Base-by-base conservation (phyloP, 495 filamentous ascomycete genomes). In the Mytilinidion resinicola region DNA sequence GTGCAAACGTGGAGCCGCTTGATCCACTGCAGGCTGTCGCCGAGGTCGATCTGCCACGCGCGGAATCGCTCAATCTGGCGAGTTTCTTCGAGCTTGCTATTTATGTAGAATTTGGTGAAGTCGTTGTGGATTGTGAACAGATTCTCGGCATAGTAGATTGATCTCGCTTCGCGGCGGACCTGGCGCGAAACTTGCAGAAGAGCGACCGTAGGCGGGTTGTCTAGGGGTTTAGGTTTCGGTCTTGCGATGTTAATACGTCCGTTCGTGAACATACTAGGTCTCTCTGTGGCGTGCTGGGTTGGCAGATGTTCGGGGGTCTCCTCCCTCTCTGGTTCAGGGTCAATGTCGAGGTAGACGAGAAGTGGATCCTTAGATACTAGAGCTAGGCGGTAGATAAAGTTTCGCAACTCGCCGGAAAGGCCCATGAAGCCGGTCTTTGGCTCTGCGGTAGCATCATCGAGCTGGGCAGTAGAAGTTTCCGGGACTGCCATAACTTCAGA, bases 81-180 rank as follows among this genome's bases (percentile, higher is more conserved):
- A 25, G 14, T 20, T 1, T 12, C 7, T 25, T 49, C 33, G 21
- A 25, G 12, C 14, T 14, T 2, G 19, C 20, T 9, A 12, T 7
- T 25, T 30, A 11, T 19, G 46, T 49, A 12, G 21, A 3, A 30
- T 30, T 49, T 49, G 20, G 14, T 12, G 14, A 30, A 11, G 14
- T 49, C 46, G 20, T 25, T 25, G 15, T 19, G 14, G 17, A 21
- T 21, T 6, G 14, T 19, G 21, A 49, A 49, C 4, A 25, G 12
- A 7, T 49, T 49, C 46, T 49, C 46, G 46, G 15, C 46, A 8
- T 49, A 49, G 46, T 49, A 49, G 46, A 49, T 49, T 14, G 46
- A 49, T 9, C 12, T 49, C 21, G 46, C 46, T 30, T 49, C 46
- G 8, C 14, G 21, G 17, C 19, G 15, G 14, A 49, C 25, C 33